A percentile compares a stretch with the other conserved stretches of the same genome.
These are phyloP conservation scores for Colletotrichum spinosum DNA, from an alignment of 2,329 filamentous ascomycete species.

Conservation along the genomic window DNA sequence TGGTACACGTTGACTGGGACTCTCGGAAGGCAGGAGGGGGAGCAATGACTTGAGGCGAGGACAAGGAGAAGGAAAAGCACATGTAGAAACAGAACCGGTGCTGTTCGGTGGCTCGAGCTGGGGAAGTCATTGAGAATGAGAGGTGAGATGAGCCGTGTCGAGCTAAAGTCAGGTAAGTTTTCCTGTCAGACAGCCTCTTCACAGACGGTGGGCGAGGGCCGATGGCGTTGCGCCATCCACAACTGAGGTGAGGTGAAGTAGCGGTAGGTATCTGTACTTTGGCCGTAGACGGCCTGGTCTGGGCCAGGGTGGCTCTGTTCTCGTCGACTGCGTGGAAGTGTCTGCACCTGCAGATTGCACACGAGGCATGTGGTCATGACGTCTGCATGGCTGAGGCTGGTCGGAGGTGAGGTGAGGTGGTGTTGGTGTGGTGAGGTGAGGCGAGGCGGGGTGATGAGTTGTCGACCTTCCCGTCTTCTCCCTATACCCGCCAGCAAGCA, in stretches of 20 bases:
- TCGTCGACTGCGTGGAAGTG: too few relatives aligned
- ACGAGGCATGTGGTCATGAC: background rate
- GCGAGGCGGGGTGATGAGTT: background rate
- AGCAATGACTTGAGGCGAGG: background rate
- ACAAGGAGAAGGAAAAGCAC: conserved; percentile 15
- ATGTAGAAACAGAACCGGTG: conserved; percentile 11
- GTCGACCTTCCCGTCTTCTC: conserved; percentile 14
- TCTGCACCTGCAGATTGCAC: background rate
- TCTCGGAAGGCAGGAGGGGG: conserved; percentile 23
- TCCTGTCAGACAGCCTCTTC: conserved; percentile 13
- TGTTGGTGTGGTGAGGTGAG: too few relatives aligned
- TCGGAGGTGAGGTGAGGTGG: too few relatives aligned
- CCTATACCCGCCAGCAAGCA: conserved; percentile 13
- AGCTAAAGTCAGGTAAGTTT: conserved; percentile 29
- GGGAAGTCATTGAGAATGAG: background rate
- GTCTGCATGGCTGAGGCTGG: conserved; percentile 6
- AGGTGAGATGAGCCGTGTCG: conserved; percentile 5
- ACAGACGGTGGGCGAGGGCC: conserved; percentile 3
- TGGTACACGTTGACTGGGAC: conserved; percentile 14
- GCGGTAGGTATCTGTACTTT: background rate
- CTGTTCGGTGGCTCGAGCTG: too few relatives aligned
- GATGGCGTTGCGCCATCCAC: conserved; percentile 24
- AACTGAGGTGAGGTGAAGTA: conserved; percentile 12
- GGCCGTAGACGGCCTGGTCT: too few relatives aligned
- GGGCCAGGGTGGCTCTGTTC: too few relatives aligned